Base-by-base conservation (phyloP, 2,329 filamentous ascomycete species). In the Beauveria rudraprayagi region DNA sequence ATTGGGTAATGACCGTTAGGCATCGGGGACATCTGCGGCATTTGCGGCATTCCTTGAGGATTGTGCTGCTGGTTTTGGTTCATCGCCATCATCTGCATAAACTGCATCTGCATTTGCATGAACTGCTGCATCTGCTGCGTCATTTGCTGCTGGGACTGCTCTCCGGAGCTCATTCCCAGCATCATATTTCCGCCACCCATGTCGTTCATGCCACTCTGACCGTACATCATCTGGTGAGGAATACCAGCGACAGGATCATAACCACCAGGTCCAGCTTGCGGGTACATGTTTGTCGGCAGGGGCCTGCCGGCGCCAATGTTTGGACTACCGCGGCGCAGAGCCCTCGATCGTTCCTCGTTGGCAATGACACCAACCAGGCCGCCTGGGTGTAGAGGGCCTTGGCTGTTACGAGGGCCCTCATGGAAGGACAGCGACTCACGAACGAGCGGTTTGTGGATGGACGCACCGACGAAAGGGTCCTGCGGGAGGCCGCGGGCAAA, bases 21-120 rank as follows among this genome's bases (percentile, higher is more conserved):
- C 60, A 77, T 75, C 14, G 47, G 26, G 51, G 69, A 68, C 69
- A 70, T 75, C 17, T 60, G 48, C 47, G 70, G 69, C 69, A 61
- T 66, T 28, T 66, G 66, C 28, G 73, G 73, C 70, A 77, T 75
- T 24, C 19, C 44, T 16, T 61, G 63, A 17, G 63, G 58, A 14
- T 58, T 57, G 72, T 72, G 63, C 63, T 48, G 63, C 63, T 48
- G 65, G 34, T 65, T 69, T 60, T 71, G 71, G 63, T 76, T 77
- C 55, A 70, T 66, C 0, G 80, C 79, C 82, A 91, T 89, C 84
- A 91, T 88, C 68, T 92, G 89, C 88, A 95, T 93, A 75, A 92
- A 92, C 71, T 95, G 90, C 88, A 95, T 92, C 72, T 96, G 91
- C 87, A 94, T 91, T 70, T 92, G 88, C 89, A 93, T 92, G 75